Evolutionary conservation across 768 basidiomycete genomes (phyloP).

Genomic region (Brasilioporus rufonigricans): DNA sequence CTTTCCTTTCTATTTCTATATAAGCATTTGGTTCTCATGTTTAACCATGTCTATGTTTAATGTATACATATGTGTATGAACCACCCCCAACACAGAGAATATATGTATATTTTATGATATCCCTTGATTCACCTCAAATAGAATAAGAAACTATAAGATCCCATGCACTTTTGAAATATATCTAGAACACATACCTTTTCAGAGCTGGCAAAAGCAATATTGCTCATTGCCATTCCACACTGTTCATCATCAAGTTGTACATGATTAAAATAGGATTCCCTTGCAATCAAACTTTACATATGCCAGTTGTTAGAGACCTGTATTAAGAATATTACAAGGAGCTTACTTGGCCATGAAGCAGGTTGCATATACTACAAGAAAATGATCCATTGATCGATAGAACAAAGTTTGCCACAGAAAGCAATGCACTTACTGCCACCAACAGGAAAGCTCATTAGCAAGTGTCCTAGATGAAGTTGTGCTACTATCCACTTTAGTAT

Average conservation of each 20-base stretch:
- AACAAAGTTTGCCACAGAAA: neutral
- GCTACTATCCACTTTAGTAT: constrained; percentile 17
- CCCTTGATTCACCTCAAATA: no score
- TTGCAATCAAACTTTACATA: constrained; percentile 23
- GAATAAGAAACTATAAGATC: neutral
- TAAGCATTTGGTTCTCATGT: no score
- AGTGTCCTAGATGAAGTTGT: constrained; percentile 18
- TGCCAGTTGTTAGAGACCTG: neutral
- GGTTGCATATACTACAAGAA: constrained; percentile 23
- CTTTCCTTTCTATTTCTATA: no score
- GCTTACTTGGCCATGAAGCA: constrained; percentile 32
- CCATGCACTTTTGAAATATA: no score
- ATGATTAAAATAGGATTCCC: constrained; percentile 24
- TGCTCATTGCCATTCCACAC: neutral
- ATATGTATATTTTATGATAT: no score
- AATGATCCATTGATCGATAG: neutral
- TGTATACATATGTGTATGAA: no score
- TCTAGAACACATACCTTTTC: constrained; percentile 1
- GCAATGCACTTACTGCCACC: constrained; percentile 20
- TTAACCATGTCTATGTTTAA: no score
- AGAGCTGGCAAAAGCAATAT: constrained; percentile 8
- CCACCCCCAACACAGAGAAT: no score
- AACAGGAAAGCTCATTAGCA: constrained; percentile 25
- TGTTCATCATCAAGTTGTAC: neutral
- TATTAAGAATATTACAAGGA: neutral